These are phyloP conservation scores for Escovopsis weberi DNA, from an alignment of 2,329 filamentous ascomycete genomes.

Conservation along the genomic window DNA sequence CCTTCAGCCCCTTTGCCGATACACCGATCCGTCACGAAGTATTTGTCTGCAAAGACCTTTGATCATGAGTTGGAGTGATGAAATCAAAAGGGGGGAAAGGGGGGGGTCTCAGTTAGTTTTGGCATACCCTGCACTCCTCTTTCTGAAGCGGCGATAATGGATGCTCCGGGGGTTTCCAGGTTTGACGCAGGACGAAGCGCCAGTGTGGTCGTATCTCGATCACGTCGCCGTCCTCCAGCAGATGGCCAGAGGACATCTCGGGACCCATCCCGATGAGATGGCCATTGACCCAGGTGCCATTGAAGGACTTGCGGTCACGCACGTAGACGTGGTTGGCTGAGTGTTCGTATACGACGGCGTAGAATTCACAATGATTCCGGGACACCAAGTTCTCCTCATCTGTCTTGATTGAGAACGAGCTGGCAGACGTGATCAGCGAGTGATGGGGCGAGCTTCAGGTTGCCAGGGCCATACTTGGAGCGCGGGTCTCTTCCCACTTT, in stretches of 20 bases:
- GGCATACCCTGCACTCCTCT: constrained; percentile 18
- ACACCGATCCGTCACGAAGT: constrained; percentile 19
- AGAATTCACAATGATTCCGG: constrained; percentile 40
- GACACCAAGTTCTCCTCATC: constrained; percentile 29
- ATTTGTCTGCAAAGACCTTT: constrained; percentile 21
- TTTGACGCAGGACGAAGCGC: constrained; percentile 21
- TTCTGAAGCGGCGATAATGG: constrained; percentile 17
- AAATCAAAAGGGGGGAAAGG: background rate
- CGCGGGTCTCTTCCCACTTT: constrained; percentile 21
- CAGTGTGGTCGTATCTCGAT: constrained; percentile 27
- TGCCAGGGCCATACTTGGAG: constrained; percentile 16
- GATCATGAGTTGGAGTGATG: background rate
- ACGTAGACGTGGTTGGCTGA: constrained; percentile 34
- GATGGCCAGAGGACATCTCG: constrained; percentile 25
- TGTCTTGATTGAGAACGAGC: constrained; percentile 24
- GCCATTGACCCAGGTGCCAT: constrained; percentile 39
- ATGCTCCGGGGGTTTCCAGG: constrained; percentile 10
- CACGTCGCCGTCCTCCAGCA: constrained; percentile 36
- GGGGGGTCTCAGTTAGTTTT: background rate
- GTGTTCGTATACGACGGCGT: constrained; percentile 36
- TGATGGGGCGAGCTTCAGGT: background rate
- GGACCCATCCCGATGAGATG: constrained; percentile 26
- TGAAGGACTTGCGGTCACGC: constrained; percentile 38
- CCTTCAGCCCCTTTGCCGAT: constrained; percentile 25
- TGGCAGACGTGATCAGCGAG: constrained; percentile 8